Evolutionary conservation across 495 filamentous ascomycete species (phyloP).

Genomic region (Amphirosellinia nigrospora): DNA sequence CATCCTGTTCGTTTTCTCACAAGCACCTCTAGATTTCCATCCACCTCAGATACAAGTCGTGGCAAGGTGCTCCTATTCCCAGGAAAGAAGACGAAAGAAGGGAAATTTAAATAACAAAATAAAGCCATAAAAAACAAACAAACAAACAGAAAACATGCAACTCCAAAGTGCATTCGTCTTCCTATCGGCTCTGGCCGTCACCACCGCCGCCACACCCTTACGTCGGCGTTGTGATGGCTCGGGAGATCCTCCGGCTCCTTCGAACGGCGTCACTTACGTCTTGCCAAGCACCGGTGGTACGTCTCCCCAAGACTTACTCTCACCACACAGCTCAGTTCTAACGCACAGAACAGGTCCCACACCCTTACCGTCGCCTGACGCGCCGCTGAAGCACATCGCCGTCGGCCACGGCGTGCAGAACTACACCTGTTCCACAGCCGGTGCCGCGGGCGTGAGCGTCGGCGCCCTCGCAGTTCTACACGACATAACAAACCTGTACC

Average conservation of each 20-base stretch:
- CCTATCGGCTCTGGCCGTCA: conserved; percentile 38
- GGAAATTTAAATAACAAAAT: not conserved
- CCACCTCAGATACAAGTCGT: not conserved
- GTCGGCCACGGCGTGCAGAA: conserved; percentile 79
- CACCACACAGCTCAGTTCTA: not conserved
- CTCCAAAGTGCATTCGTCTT: conserved; percentile 31
- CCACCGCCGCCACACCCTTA: conserved; percentile 43
- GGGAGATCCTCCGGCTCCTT: conserved; percentile 15
- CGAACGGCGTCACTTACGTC: conserved; percentile 24
- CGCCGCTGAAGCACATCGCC: conserved; percentile 64
- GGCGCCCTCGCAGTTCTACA: conserved; percentile 74
- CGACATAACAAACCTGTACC: conserved; percentile 60
- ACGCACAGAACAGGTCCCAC: conserved; percentile 28
- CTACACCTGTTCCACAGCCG: conserved; percentile 66
- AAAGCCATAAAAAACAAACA: conserved; percentile 28
- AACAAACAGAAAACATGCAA: conserved; percentile 34
- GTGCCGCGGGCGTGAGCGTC: conserved; percentile 42
- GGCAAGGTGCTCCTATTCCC: not conserved
- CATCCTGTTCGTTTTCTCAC: not conserved
- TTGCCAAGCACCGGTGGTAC: conserved; percentile 40
- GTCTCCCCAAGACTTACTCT: conserved; percentile 13
- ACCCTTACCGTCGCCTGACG: conserved; percentile 55
- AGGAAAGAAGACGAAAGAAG: not conserved
- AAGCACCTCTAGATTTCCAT: not conserved
- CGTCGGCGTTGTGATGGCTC: conserved; percentile 31